phyloP scores from a whole-genome alignment of 176 grass and related monocot genomes.

The Oryza meridionalis region DNA sequence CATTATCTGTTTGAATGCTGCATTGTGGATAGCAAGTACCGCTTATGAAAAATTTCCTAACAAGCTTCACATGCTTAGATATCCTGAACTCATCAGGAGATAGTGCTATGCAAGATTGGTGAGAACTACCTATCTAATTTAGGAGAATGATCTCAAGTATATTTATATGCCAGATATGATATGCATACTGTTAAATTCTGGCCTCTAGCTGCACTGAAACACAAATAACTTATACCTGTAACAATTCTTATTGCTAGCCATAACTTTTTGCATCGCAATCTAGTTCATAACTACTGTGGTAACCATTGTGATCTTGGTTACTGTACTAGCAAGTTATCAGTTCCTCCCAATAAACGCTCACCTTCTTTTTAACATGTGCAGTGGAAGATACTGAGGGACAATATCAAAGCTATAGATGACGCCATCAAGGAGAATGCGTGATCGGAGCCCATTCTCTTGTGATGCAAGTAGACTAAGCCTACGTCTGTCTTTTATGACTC shows the following conservation, averaged over 20 bases:
- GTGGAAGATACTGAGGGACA: slow-evolving; percentile 57
- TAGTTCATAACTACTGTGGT: background rate
- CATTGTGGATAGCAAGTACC: background rate
- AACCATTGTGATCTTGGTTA: background rate
- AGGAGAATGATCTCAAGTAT: too few species aligned
- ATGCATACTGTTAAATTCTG: too few species aligned
- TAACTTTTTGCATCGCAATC: background rate
- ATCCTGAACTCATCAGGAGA: background rate
- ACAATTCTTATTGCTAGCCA: background rate
- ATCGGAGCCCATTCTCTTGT: background rate
- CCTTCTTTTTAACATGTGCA: slow-evolving; percentile 23
- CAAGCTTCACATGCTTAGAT: slow-evolving; percentile 19
- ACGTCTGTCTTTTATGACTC: background rate
- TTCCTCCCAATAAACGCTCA: background rate
- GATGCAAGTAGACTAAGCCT: slow-evolving; percentile 1
- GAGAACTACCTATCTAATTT: background rate
- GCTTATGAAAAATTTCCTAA: background rate
- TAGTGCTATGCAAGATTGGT: slow-evolving; percentile 8
- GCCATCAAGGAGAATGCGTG: slow-evolving; percentile 49
- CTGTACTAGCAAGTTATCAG: background rate
- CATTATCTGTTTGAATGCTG: background rate
- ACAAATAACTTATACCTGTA: background rate
- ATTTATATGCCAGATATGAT: too few species aligned
- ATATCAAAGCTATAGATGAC: slow-evolving; percentile 50
- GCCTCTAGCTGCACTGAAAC: too few species aligned